Conservation (phyloP, 208 protist genomes). For the Borovskyia barvae region DNA sequence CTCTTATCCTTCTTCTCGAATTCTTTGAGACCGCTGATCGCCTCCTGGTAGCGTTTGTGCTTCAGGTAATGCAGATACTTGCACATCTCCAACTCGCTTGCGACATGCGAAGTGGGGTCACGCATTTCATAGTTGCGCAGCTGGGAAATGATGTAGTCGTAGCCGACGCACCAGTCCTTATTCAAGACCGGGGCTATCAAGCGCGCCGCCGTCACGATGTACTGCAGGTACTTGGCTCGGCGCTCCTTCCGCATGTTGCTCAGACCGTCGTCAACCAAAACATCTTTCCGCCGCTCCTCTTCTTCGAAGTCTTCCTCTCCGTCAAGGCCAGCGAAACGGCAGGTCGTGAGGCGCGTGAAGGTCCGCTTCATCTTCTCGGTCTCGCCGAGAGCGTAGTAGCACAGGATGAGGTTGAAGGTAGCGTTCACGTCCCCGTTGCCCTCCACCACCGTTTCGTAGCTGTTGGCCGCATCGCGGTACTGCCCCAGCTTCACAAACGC, state of each 20-base stretch:
- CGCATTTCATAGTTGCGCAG: constrained; percentile 89
- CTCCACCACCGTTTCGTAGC: constrained; percentile 94
- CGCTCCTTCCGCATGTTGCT: constrained; percentile 78
- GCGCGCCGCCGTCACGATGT: constrained; percentile 90
- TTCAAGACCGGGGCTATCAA: constrained; percentile 95
- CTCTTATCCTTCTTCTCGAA: constrained; percentile 96
- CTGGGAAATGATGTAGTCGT: constrained; percentile 94
- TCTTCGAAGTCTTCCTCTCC: constrained; percentile 87
- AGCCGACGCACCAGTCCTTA: constrained; percentile 91
- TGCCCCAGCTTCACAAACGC: constrained; percentile 96
- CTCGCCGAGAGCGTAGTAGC: constrained; percentile 96
- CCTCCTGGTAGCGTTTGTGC: constrained; percentile 91
- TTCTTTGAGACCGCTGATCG: constrained; percentile 91
- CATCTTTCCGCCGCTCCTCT: constrained; percentile 77
- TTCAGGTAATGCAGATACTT: constrained; percentile 95
- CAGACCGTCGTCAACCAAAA: constrained; percentile 82
- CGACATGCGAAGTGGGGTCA: constrained; percentile 83
- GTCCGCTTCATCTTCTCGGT: constrained; percentile 92
- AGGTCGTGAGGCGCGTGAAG: constrained; percentile 89
- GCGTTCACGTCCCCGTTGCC: constrained; percentile 88
- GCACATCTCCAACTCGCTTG: constrained; percentile 95
- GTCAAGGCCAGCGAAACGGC: constrained; percentile 56
- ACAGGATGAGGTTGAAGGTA: constrained; percentile 96
- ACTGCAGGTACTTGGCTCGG: constrained; percentile 75
- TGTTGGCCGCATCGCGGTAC: constrained; percentile 94